Evolutionary conservation across 495 filamentous ascomycete genomes (phyloP).

Genomic region (Penicillium manginii): DNA sequence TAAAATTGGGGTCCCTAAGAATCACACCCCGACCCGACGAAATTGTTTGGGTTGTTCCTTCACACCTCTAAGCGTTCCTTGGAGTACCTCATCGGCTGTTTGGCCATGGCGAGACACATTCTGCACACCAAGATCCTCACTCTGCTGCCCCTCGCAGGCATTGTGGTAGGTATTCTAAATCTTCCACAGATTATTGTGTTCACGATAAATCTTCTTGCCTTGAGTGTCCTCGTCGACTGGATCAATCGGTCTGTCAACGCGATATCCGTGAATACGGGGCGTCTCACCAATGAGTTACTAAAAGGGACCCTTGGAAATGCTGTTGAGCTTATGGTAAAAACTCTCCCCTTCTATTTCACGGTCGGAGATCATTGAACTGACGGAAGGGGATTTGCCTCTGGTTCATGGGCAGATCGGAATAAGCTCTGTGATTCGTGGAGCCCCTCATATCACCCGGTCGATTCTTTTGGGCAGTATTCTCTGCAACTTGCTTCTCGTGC

Average conservation of each 20-base stretch:
- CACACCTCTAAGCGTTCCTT: no score
- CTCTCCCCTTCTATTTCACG: neutral
- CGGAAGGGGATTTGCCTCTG: neutral
- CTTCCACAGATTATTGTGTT: slow-evolving; percentile 17
- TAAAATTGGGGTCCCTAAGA: neutral
- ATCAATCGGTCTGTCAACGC: slow-evolving; percentile 22
- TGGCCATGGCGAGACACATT: slow-evolving; percentile 1
- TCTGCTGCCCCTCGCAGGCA: slow-evolving; percentile 18
- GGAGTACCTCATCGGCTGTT: neutral
- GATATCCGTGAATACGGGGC: slow-evolving; percentile 13
- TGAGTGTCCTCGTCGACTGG: slow-evolving; percentile 21
- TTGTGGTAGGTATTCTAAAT: slow-evolving; percentile 10
- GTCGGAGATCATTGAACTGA: neutral
- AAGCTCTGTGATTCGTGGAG: slow-evolving; percentile 16
- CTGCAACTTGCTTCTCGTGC: slow-evolving; percentile 30
- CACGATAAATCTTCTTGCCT: slow-evolving; percentile 22
- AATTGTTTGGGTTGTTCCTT: neutral
- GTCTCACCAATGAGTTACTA: slow-evolving; percentile 22
- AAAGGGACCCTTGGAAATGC: slow-evolving; percentile 33
- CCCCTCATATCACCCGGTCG: slow-evolving; percentile 20
- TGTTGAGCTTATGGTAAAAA: slow-evolving; percentile 29
- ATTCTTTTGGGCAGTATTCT: slow-evolving; percentile 29
- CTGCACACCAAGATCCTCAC: neutral
- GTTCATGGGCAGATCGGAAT: slow-evolving; percentile 18
- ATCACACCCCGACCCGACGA: neutral